A percentile compares a stretch with the other conserved stretches of the same genome.
Conservation (phyloP, 306 rosid genomes). For the Dryas alaskensis region DNA sequence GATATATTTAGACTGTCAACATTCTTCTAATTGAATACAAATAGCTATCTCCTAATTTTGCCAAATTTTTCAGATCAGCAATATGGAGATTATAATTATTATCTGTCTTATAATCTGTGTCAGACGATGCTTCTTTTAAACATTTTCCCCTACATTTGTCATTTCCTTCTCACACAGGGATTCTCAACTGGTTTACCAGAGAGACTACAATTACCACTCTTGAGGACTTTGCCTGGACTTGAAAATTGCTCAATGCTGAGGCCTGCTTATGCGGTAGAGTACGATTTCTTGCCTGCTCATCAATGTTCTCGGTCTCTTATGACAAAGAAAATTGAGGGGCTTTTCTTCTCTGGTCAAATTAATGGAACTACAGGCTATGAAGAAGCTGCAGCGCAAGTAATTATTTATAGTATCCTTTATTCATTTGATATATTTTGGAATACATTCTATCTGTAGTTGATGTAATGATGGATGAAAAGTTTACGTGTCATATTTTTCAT, state of each 20-base stretch:
- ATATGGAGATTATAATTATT: background rate
- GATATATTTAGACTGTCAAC: background rate
- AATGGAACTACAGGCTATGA: slow-evolving; percentile 98
- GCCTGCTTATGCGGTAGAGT: slow-evolving; percentile 99
- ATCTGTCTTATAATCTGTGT: background rate
- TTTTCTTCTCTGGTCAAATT: slow-evolving; percentile 98
- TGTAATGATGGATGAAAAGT: background rate
- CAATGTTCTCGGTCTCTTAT: slow-evolving; percentile 87
- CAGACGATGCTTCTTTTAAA: background rate
- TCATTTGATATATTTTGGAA: slow-evolving; percentile 6
- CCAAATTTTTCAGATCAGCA: background rate
- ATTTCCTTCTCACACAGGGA: slow-evolving; percentile 52
- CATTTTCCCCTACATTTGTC: slow-evolving; percentile 9
- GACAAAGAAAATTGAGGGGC: slow-evolving; percentile 90
- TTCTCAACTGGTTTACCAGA: slow-evolving; percentile 98
- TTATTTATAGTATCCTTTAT: slow-evolving; percentile 18
- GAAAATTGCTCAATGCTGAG: slow-evolving; percentile 95
- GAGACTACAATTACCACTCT: slow-evolving; percentile 81
- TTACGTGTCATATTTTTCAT: background rate
- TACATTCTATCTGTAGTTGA: slow-evolving; percentile 1
- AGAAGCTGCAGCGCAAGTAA: slow-evolving; percentile 98
- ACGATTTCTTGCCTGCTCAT: slow-evolving; percentile 91
- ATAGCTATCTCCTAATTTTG: background rate
- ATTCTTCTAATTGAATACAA: background rate
- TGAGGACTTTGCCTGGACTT: slow-evolving; percentile 97